A percentile compares a stretch with the other conserved stretches of the same genome.
Conservation (phyloP, 352 stramenopile genomes). For the Globisporangium rhizosaccharum region DNA sequence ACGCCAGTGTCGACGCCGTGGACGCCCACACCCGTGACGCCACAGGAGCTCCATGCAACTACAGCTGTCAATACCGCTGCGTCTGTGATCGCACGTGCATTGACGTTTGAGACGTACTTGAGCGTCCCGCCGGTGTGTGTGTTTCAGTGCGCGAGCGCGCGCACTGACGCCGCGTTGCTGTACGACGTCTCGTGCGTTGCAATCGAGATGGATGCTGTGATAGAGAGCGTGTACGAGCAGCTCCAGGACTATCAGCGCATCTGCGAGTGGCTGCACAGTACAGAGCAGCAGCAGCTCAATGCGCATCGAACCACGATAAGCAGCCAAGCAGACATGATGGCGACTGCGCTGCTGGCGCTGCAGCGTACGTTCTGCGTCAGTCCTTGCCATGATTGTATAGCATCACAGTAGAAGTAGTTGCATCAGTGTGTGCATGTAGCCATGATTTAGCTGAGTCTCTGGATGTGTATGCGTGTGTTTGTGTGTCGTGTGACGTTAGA, state of each 20-base stretch:
- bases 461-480: neutral
- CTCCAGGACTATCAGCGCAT: constrained; percentile 26
- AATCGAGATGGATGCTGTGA: constrained; percentile 32
- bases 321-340: constrained; percentile 4
- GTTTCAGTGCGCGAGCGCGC: constrained; percentile 12
- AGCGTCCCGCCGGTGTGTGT: constrained; percentile 19
- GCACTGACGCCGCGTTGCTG: constrained; percentile 18
- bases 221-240: constrained; percentile 24
- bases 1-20: neutral
- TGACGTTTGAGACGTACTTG: constrained; percentile 15
- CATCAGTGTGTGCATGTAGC: neutral
- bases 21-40: neutral
- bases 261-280: neutral
- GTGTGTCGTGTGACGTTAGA: neutral
- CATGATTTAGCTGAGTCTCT: neutral
- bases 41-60: neutral
- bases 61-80: neutral
- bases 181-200: constrained; percentile 23
- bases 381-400: too few relatives aligned
- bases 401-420: neutral
- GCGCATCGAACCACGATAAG: neutral
- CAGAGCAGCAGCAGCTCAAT: neutral
- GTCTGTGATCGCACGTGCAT: neutral
- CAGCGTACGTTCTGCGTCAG: constrained; percentile 16
- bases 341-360: constrained; percentile 24